Conservation (phyloP, 108 stramenopile genomes). For the Skeletonema marinoi region DNA sequence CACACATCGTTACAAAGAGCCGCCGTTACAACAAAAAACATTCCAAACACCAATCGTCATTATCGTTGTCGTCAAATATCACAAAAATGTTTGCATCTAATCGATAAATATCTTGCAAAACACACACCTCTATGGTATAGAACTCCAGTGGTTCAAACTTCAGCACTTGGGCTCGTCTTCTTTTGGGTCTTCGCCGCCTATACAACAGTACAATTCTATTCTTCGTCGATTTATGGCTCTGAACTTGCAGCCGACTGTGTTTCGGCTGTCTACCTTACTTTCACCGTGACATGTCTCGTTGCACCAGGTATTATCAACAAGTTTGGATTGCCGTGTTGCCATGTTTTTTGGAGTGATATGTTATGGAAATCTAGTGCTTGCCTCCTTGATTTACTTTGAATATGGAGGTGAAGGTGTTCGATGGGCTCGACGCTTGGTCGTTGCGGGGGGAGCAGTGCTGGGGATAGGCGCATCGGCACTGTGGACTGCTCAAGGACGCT, state of each 20-base stretch:
- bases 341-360: constrained; percentile 52
- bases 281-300: constrained; percentile 48
- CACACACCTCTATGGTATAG: constrained; percentile 39
- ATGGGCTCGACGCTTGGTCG: constrained; percentile 39
- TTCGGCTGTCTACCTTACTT: constrained; percentile 41
- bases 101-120: constrained; percentile 13
- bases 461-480: constrained; percentile 55
- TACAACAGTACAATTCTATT: constrained; percentile 58
- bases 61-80: background rate
- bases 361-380: constrained; percentile 42
- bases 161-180: constrained; percentile 51
- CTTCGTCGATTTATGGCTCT: constrained; percentile 45
- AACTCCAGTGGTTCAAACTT: constrained; percentile 37
- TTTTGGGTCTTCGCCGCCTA: constrained; percentile 62
- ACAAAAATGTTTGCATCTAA: constrained; percentile 9
- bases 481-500: constrained; percentile 50
- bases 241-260: constrained; percentile 44
- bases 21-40: background rate
- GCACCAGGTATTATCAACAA: constrained; percentile 48
- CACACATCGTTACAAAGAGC: background rate
- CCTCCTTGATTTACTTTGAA: constrained; percentile 46
- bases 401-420: constrained; percentile 20
- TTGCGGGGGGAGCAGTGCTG: constrained; percentile 40
- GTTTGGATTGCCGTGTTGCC: constrained; percentile 34
- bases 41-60: background rate